A percentile compares a stretch with the other conserved stretches of the same genome.
These are phyloP conservation scores for Myxozyma sirexii DNA, from an alignment of 805 yeast species.

Conservation along the genomic window DNA sequence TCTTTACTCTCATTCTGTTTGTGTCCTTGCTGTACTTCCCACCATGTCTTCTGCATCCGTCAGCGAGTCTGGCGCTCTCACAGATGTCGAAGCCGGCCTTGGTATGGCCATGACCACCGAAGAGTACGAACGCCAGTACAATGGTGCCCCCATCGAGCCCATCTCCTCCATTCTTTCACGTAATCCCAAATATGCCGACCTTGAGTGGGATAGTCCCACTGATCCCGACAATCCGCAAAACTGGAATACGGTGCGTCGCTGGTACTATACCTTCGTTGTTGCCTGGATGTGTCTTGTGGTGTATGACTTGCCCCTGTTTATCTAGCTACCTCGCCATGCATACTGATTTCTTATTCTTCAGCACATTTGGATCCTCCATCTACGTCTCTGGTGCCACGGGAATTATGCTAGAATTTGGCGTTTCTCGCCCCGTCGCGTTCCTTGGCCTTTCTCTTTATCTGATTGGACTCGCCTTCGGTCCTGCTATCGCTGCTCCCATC, in stretches of 20 bases:
- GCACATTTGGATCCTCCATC: conserved; percentile 72
- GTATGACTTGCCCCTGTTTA: conserved; percentile 2
- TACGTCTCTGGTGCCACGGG: conserved; percentile 67
- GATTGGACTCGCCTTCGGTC: conserved; percentile 60
- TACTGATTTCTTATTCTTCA: not conserved
- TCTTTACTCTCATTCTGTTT: too few species aligned
- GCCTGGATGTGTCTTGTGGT: conserved; percentile 34
- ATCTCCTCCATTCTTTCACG: conserved; percentile 4
- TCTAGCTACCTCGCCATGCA: too few species aligned
- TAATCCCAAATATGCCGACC: not conserved
- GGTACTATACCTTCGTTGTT: conserved; percentile 44
- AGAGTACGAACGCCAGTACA: conserved; percentile 7
- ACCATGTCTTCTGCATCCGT: too few species aligned
- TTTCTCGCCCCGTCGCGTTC: conserved; percentile 62
- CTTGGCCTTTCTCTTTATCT: conserved; percentile 60
- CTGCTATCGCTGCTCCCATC: conserved; percentile 56
- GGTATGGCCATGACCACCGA: conserved; percentile 12
- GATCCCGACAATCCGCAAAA: conserved; percentile 47
- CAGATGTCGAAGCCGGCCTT: not conserved
- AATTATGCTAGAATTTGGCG: conserved; percentile 51
- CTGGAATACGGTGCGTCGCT: conserved; percentile 42
- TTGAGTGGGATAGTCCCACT: conserved; percentile 39
- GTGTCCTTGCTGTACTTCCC: too few species aligned
- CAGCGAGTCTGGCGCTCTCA: not conserved
- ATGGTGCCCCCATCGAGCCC: conserved; percentile 3